Base-by-base conservation (phyloP, 495 filamentous ascomycete genomes). In the Cenococcum geophilum region DNA sequence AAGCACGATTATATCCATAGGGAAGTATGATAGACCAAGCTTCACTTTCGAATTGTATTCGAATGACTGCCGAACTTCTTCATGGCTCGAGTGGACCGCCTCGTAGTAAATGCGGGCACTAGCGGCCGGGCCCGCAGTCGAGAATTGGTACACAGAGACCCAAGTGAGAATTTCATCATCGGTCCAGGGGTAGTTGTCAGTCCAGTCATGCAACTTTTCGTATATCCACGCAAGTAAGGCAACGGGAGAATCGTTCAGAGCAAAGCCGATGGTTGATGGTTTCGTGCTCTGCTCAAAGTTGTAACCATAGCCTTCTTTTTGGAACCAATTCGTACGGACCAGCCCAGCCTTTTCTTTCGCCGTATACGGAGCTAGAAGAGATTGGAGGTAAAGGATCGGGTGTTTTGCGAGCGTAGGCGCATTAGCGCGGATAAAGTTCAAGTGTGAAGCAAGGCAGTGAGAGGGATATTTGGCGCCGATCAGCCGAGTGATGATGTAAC, bases 361-460 rank as follows among this genome's bases (percentile, higher is more conserved):
- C 6, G 63, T 60, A 10, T 48, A 47, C 25, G 22, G n/a, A 16
- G 12, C n/a, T 25, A 50, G 36, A 8, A 25, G 50, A 25, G 25
- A 40, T 36, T 56, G 25, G 5, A 51, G 4, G 21, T 20, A 8
- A 57, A 60, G n/a, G 22, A 27, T 9, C 32, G 57, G 32, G 52
- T 64, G 5, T 14, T 8, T 16, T 40, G 36, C 12, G 25, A 50
- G 9, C n/a, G 25, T 34, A 32, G 62, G 36, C 18, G 34, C 12
- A 57, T 34, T 34, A 6, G 77, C 73, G 25, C 68, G 55, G 42
- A 80, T 70, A 71, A 80, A 79, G 70, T 86, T 86, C 32, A 90
- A 69, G 62, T 89, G 86, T 9, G 76, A 78, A 16, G 84, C 86
- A 34, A 78, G 74, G 68, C 82, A 82, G 66, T 79, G 68, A 23